A percentile compares a stretch with the other conserved stretches of the same genome.
Evolutionary conservation across 31 red algal species (phyloP).

Genomic region (Porphyra umbilicalis): DNA sequence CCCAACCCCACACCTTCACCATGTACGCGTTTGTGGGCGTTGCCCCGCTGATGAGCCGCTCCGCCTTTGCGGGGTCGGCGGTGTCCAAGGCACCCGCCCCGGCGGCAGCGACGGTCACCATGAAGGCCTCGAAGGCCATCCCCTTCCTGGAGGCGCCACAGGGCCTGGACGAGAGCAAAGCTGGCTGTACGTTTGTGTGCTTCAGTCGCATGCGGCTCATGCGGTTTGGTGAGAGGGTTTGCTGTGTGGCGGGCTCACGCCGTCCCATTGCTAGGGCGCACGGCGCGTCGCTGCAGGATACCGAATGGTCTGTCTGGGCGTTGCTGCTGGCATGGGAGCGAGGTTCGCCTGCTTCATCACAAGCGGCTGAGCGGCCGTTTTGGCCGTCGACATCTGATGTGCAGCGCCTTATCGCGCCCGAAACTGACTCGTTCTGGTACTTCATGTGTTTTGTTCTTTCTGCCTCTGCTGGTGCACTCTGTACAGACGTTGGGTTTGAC

Average conservation of each 20-base stretch:
- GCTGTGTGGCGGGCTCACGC: no score
- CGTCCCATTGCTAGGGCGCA: no score
- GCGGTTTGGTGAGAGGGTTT: no score
- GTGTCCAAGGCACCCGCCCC: background rate
- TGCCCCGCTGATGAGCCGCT: background rate
- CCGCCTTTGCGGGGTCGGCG: background rate
- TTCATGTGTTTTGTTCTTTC: background rate
- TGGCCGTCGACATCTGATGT: no score
- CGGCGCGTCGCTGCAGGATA: no score
- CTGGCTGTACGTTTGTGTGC: slow-evolving; percentile 14
- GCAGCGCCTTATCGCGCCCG: no score
- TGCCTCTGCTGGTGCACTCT: background rate
- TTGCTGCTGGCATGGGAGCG: no score
- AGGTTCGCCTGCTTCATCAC: no score
- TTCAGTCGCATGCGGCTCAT: no score
- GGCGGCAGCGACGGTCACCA: slow-evolving; percentile 14
- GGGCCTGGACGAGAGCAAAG: slow-evolving; percentile 59
- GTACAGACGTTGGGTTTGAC: slow-evolving; percentile 62
- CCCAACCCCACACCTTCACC: background rate
- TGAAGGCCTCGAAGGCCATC: slow-evolving; percentile 69
- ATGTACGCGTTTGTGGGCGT: slow-evolving; percentile 43
- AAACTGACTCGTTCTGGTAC: background rate
- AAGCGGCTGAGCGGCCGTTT: no score
- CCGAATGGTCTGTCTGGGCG: no score
- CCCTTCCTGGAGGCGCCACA: slow-evolving; percentile 90